phyloP scores from a whole-genome alignment of 257 asterid species.

The Anisodus acutangulus region DNA sequence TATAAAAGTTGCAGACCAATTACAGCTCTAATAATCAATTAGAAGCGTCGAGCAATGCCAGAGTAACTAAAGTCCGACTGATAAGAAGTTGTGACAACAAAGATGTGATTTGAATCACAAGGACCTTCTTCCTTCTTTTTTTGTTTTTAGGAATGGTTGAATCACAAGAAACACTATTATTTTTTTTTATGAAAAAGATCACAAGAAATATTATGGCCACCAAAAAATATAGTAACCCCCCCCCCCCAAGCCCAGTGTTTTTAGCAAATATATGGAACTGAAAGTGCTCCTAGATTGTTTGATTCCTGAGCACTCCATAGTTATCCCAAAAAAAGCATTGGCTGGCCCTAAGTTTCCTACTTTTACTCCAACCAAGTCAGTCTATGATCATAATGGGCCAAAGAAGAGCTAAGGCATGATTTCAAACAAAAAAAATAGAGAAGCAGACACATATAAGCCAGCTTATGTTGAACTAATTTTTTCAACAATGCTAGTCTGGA shows the following conservation, averaged over 20 bases:
- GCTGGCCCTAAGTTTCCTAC: not conserved
- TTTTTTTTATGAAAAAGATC: too few species aligned
- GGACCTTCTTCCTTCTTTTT: not conserved
- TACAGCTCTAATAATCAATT: slow-evolving; percentile 16
- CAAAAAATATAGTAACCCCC: not conserved
- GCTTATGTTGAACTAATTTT: not conserved
- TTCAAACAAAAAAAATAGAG: not conserved
- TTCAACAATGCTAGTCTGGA: not conserved
- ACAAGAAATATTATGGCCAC: not conserved
- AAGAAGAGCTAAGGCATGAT: not conserved
- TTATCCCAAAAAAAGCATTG: not conserved
- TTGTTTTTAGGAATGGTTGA: not conserved
- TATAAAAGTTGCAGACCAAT: not conserved
- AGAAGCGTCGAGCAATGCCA: not conserved
- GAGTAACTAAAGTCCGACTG: not conserved
- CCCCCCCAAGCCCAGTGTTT: not conserved
- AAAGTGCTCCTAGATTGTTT: not conserved
- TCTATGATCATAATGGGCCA: not conserved
- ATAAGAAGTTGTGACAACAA: slow-evolving; percentile 2
- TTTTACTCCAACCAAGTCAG: not conserved
- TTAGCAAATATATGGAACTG: not conserved
- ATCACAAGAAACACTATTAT: not conserved
- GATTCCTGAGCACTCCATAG: not conserved
- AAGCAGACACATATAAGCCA: not conserved
- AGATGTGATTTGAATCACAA: not conserved